Evolutionary conservation across 306 rosid species (phyloP), one percentile per base, ranked within the genome.

Genomic region (Rosa lucieae): DNA sequence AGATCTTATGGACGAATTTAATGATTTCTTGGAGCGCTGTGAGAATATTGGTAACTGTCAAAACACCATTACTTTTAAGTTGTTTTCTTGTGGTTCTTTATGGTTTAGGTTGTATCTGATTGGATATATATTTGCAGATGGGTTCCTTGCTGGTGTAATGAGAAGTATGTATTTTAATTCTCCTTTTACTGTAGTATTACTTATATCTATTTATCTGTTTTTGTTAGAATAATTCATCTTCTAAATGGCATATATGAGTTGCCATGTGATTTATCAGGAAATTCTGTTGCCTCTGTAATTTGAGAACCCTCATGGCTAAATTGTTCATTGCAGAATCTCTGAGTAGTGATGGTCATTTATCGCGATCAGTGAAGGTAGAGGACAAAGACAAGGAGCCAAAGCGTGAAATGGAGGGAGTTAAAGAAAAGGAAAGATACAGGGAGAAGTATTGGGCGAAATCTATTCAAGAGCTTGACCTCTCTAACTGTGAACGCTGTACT

Each of bases 401-500:
- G 84, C 94, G 88, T 69, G 97, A 92, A 70, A 81, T 49, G 73
- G 97, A 92, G 82, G 95, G 87, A 81, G 76, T 81, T 82, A 92
- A 87, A 90, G 97, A 93, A 80, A 95, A 91, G 87, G 98, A 96
- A 81, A 86, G 93, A 83, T 78, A 83, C 88, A 86, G 84, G 84
- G 99, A 95, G 75, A 96, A 93, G 81, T 93, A 93, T 85, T 72
- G 87, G 89, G 88, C 80, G 49, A 96, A 96, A 83, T 92, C 99
- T 81, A 96, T 96, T 84, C 97, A 90, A 88, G 99, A 96, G 84
- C 98, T 96, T 53, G 99, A 96, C 82, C 96, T 96, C 79, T 91
- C 96, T 81, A 88, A 82, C 68, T 91, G 99, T 83, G 86, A 86
- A 85, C 86, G 95, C 43, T 90, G 99, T 82, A 91, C 97, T 68